Conservation (phyloP, 1,139 yeast species). For the Saccharomycopsis phalli region DNA sequence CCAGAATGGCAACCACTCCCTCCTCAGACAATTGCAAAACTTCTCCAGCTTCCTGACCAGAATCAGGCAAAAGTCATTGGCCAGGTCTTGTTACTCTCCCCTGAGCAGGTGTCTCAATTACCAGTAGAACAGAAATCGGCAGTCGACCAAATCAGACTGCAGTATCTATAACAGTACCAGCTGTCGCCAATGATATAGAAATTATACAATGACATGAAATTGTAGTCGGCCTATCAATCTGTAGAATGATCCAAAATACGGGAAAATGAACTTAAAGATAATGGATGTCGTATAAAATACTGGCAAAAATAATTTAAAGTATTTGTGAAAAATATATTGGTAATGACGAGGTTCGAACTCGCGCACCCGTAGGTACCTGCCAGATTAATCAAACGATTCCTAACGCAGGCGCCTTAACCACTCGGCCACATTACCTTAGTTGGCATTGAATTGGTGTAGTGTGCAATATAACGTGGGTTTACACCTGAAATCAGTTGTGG, state of each 20-base stretch:
- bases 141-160: conserved; percentile 51
- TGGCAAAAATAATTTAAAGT: no score
- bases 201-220: not conserved
- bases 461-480: no score
- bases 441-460: no score
- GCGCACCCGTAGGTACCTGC: conserved; percentile 13
- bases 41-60: conserved; percentile 36
- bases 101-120: conserved; percentile 44
- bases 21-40: conserved; percentile 38
- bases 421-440: conserved; percentile 17
- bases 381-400: conserved; percentile 1
- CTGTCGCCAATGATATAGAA: no score
- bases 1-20: conserved; percentile 43
- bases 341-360: conserved; percentile 18
- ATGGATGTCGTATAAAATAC: no score
- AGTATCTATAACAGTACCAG: conserved; percentile 36
- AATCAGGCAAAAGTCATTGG: conserved; percentile 58
- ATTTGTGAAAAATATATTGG: conserved; percentile 8
- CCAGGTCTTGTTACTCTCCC: conserved; percentile 51
- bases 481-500: no score
- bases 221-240: not conserved
- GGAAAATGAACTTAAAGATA: no score
- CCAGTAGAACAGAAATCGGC: conserved; percentile 54
- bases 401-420: conserved; percentile 18
- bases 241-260: not conserved